Evolutionary conservation across 2,329 filamentous ascomycete species (phyloP).

Genomic region (Didymella exigua): DNA sequence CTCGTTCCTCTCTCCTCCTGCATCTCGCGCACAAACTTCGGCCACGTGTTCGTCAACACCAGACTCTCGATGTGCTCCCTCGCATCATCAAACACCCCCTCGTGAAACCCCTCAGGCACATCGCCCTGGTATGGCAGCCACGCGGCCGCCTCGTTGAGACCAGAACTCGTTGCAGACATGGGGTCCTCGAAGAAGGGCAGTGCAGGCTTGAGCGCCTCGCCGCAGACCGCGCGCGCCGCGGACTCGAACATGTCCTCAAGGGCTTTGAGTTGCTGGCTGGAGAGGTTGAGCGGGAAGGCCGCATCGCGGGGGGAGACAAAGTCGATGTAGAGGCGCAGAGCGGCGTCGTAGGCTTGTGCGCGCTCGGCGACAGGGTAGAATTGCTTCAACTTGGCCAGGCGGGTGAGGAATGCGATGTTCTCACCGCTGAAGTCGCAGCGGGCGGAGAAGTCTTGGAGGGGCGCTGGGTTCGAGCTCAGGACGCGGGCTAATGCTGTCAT

Average conservation of each 20-base stretch:
- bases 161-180: neutral
- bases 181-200: constrained; percentile 10
- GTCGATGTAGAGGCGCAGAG: constrained; percentile 17
- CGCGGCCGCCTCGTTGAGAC: neutral
- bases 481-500: constrained; percentile 18
- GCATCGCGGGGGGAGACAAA: constrained; percentile 21
- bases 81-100: constrained; percentile 14
- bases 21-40: constrained; percentile 24
- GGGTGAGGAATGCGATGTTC: constrained; percentile 24
- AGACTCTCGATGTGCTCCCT: constrained; percentile 17
- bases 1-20: constrained; percentile 2
- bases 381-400: constrained; percentile 13
- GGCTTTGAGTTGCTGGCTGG: constrained; percentile 10
- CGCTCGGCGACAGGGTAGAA: neutral
- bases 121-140: neutral
- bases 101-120: constrained; percentile 4
- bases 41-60: constrained; percentile 26
- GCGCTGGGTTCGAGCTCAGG: constrained; percentile 16
- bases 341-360: constrained; percentile 15
- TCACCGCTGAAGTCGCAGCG: constrained; percentile 23
- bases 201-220: constrained; percentile 5
- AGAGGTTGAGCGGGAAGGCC: constrained; percentile 23
- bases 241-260: constrained; percentile 18
- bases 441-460: constrained; percentile 25
- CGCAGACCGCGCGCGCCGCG: constrained; percentile 7